A percentile compares a stretch with the other conserved stretches of the same genome.
These are phyloP conservation scores for Suhomyces terraborum DNA, from an alignment of 1,139 yeast species.

Conservation along the genomic window DNA sequence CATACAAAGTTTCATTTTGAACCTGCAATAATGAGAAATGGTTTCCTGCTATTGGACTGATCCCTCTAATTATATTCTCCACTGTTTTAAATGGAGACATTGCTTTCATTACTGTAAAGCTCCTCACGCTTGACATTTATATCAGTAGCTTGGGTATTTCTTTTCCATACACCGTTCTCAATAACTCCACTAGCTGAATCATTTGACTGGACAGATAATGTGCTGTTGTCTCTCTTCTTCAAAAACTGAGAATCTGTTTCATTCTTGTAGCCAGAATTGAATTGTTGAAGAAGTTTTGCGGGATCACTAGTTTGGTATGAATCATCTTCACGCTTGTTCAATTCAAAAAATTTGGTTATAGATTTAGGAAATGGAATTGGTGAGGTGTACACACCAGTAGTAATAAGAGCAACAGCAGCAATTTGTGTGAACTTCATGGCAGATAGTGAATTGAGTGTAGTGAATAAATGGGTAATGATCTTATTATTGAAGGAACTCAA, in stretches of 20 bases:
- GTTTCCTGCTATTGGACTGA: neutral
- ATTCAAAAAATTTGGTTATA: neutral
- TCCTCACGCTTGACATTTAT: neutral
- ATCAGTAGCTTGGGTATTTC: neutral
- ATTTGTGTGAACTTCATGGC: slow-evolving; percentile 8
- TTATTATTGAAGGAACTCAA: neutral
- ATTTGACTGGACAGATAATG: neutral
- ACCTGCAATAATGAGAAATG: neutral
- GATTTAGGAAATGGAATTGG: slow-evolving; percentile 14
- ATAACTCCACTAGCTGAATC: neutral
- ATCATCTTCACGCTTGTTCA: neutral
- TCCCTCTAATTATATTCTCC: neutral
- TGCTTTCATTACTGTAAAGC: neutral
- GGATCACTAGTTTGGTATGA: neutral
- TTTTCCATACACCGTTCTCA: neutral
- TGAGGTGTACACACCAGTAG: slow-evolving; percentile 7
- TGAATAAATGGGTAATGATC: neutral
- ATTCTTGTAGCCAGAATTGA: slow-evolving; percentile 1
- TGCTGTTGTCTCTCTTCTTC: neutral
- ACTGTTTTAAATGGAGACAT: neutral
- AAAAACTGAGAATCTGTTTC: neutral
- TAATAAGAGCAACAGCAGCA: slow-evolving; percentile 2
- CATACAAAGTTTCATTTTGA: neutral
- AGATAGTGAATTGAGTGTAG: neutral
- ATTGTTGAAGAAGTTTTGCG: neutral